Conservation (phyloP, 2,329 filamentous ascomycete species). For the Fusarium piperis region DNA sequence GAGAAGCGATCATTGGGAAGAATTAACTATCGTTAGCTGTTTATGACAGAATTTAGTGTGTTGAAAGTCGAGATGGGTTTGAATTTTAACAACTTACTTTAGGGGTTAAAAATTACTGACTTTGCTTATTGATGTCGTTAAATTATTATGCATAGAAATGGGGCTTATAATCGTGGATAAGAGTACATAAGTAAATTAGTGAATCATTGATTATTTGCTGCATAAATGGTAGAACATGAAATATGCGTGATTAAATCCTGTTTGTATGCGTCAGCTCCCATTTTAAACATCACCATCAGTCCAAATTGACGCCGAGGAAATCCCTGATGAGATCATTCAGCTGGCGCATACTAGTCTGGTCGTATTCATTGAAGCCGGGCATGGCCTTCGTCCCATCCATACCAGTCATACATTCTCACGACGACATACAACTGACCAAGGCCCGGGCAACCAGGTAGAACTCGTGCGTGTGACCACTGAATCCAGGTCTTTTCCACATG, state of each 20-base stretch:
- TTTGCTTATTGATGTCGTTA: no score
- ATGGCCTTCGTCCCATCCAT: not conserved
- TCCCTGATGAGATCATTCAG: not conserved
- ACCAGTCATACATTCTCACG: not conserved
- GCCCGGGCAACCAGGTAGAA: not conserved
- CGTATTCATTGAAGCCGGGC: not conserved
- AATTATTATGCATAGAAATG: no score
- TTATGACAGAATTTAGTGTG: not conserved
- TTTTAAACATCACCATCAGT: not conserved
- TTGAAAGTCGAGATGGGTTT: not conserved
- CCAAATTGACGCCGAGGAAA: not conserved
- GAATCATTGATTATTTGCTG: not conserved
- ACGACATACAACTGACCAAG: not conserved
- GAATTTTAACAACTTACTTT: not conserved
- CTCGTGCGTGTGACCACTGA: not conserved
- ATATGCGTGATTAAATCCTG: not conserved
- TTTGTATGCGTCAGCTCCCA: no score
- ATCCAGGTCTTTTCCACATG: not conserved
- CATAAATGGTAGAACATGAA: no score
- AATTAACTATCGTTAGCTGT: accelerated
- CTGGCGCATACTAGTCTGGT: not conserved
- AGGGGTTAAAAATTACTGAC: no score
- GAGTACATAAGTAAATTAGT: not conserved
- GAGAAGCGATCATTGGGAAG: not conserved
- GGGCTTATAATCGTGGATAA: not conserved